phyloP scores from a whole-genome alignment of 2,329 filamentous ascomycete genomes.

The Xylariaceae sp. region DNA sequence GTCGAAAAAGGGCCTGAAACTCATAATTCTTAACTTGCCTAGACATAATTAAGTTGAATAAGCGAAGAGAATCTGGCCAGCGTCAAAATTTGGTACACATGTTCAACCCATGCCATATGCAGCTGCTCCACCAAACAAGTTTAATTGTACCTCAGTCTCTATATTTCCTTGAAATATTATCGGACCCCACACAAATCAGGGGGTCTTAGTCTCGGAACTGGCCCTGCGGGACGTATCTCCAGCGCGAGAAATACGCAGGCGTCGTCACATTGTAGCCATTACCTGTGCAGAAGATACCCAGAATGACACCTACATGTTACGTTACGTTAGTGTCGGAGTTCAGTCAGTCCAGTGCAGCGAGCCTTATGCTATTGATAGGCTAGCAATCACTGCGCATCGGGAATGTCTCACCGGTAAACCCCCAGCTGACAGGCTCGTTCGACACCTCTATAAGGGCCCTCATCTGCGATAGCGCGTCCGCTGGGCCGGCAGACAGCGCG shows the following conservation, averaged over 20 bases:
- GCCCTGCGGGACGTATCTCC: constrained; percentile 51
- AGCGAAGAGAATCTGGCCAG: too few species aligned
- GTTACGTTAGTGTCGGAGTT: constrained; percentile 7
- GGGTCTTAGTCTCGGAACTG: constrained; percentile 43
- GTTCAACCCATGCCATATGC: background rate
- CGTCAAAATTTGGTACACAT: too few species aligned
- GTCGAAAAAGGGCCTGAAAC: too few species aligned
- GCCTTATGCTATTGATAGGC: background rate
- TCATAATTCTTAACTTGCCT: too few species aligned
- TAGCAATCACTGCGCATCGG: background rate
- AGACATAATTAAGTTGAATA: too few species aligned
- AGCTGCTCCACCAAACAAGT: too few species aligned
- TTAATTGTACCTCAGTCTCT: too few species aligned
- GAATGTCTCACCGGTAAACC: constrained; percentile 45
- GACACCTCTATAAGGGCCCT: constrained; percentile 41
- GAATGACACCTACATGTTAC: constrained; percentile 49
- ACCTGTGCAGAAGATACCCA: constrained; percentile 59
- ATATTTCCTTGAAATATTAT: too few species aligned
- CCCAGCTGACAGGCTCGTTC: constrained; percentile 48
- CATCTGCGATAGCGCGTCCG: constrained; percentile 39
- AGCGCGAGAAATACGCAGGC: constrained; percentile 54
- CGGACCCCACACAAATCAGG: too few species aligned
- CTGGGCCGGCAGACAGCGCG: constrained; percentile 46
- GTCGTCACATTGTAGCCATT: constrained; percentile 53
- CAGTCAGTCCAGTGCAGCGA: too few species aligned